Evolutionary conservation across 2,329 filamentous ascomycete genomes (phyloP), one percentile per base, ranked within the genome.

Genomic region (Pseudocercospora eumusae): DNA sequence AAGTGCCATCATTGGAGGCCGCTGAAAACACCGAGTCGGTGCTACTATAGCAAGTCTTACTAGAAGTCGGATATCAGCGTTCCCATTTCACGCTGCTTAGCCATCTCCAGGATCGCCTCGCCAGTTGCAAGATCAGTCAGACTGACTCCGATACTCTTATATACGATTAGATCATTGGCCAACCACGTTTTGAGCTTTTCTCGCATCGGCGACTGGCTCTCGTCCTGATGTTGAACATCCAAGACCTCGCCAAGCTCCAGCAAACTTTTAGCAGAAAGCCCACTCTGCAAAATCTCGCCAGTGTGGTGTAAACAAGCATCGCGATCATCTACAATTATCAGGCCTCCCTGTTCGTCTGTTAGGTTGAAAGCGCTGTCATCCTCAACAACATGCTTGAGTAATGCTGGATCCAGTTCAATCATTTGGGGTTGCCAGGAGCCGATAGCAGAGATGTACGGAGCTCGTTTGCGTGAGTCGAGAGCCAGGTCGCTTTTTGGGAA

Each of bases 71-170:
- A 59, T 23, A 64, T 59, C 11, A 44, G 15, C 2, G 60, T 64
- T 1, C 63, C 63, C 20, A 66, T 31, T 7, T 45, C 28, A 33
- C 53, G 55, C 42, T 61, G 61, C 55, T 58, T 47, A 25, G 61
- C 65, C 31, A 61, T 50, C 5, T 59, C 60, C 28, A 65, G 54
- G 4, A 65, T 63, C 11, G 59, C 65, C 50, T 65, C 61, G 7
- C 65, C 65, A 13, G 56, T 52, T 8, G 78, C 76, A 50, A 83
- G 65, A 71, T 83, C 81, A 77, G 82, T 83, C 44, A 83, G 73
- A 0, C 80, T 80, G 69, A 83, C 76, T 0, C 81, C 81, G 7
- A 83, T 80, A 63, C 80, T 81, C 66, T 83, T 83, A 53, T 81
- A 82, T 1, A 83, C 70, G 28, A 81, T 74, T 68, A 80, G 79